phyloP scores from a whole-genome alignment of 495 filamentous ascomycete species.

The Podospora pseudocomata region DNA sequence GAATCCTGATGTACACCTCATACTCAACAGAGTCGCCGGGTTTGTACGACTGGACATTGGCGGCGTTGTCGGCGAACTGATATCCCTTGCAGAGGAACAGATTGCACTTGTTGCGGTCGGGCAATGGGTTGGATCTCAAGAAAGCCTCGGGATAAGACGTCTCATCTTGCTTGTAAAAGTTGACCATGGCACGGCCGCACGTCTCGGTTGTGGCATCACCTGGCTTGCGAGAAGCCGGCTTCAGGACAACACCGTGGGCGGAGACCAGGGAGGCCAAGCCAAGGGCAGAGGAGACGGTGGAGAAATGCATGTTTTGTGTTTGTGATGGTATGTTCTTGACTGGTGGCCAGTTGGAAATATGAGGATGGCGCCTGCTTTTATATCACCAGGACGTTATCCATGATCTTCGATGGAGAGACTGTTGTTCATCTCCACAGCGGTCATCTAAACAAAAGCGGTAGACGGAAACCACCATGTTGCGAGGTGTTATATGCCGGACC shows the following conservation, averaged over 20 bases:
- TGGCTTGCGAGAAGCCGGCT: constrained; percentile 56
- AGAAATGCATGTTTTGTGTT: constrained; percentile 17
- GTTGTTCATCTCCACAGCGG: not conserved
- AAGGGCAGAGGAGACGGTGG: constrained; percentile 33
- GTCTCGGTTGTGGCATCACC: constrained; percentile 56
- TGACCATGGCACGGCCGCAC: constrained; percentile 60
- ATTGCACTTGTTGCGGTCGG: constrained; percentile 57
- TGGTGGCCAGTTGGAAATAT: too few relatives aligned
- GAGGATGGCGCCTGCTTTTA: not conserved
- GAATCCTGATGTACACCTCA: constrained; percentile 57
- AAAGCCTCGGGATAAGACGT: constrained; percentile 67
- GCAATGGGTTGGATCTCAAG: constrained; percentile 51
- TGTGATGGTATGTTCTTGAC: too few relatives aligned
- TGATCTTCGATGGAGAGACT: not conserved
- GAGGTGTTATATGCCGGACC: not conserved
- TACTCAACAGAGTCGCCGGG: constrained; percentile 59
- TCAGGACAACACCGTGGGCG: constrained; percentile 61
- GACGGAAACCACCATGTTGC: not conserved
- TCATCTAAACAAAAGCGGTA: not conserved
- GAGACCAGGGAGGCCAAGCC: constrained; percentile 51
- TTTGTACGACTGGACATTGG: constrained; percentile 58
- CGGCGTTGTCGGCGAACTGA: constrained; percentile 68
- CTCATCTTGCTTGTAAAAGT: constrained; percentile 59
- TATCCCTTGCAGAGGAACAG: constrained; percentile 69
- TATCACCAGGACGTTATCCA: not conserved